Conservation (phyloP, 1,139 yeast species). For the Tardiomyces depauwii region DNA sequence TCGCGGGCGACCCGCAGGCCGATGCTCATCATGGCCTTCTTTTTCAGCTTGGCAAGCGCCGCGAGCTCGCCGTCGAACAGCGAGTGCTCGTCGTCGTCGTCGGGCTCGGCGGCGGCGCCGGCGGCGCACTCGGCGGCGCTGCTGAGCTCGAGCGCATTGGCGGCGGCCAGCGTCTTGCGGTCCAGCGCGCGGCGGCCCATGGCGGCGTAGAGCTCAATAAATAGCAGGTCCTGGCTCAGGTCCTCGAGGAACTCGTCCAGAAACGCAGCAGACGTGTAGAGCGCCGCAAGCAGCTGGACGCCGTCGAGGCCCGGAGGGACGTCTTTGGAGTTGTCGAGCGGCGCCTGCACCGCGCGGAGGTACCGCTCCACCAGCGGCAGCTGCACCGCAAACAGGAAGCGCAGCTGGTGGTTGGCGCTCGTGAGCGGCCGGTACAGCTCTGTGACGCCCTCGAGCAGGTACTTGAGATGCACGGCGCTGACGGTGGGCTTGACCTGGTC, state of each 20-base stretch:
- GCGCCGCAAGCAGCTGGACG: conserved; percentile 43
- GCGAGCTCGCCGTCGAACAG: conserved; percentile 44
- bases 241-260: conserved; percentile 40
- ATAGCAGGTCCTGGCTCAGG: conserved; percentile 59
- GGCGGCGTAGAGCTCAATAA: conserved; percentile 47
- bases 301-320: conserved; percentile 29
- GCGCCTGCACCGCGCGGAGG: conserved; percentile 37
- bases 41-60: conserved; percentile 36
- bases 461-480: conserved; percentile 51
- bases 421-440: conserved; percentile 46
- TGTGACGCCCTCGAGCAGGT: conserved; percentile 57
- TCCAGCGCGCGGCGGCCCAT: conserved; percentile 7
- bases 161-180: conserved; percentile 2
- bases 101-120: conserved; percentile 5
- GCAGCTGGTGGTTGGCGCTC: conserved; percentile 53
- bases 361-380: conserved; percentile 52
- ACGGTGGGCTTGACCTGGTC: conserved; percentile 47
- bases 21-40: conserved; percentile 31
- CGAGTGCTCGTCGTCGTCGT: conserved; percentile 29
- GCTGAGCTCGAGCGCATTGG: conserved; percentile 14
- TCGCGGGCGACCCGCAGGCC: conserved; percentile 40
- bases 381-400: conserved; percentile 62
- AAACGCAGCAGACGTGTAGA: conserved; percentile 50
- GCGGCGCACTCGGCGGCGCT: background rate
- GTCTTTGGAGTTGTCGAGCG: conserved; percentile 27